Evolutionary conservation across 1,284 basidiomycete species (phyloP), one percentile per base, ranked within the genome.

Genomic region (Trichosporon coremiiforme): DNA sequence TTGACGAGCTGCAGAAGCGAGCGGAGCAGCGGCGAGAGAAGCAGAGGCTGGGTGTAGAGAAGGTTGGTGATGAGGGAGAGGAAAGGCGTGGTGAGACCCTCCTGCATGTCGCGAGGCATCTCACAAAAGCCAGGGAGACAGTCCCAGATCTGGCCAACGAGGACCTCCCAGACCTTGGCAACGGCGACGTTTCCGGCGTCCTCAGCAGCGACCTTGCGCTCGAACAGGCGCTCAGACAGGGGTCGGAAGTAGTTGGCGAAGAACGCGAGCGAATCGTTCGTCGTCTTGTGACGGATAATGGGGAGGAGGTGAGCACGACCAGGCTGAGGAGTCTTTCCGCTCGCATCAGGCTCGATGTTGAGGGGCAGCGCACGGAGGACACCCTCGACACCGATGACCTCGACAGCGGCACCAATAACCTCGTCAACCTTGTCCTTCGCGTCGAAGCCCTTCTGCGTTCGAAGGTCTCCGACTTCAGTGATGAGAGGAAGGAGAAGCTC

Each of bases 161-260:
- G 87, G 10, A 96, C 94, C 76, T 89, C 91, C 91, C 93, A 98
- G 63, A 98, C 90, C 84, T 98, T 98, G 20, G 91, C 92, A 83
- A 98, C 95, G 6, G 93, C 89, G 64, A 86, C 86, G 63, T 90
- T 88, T 13, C 88, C 89, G 64, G 89, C 90, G 4, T 86, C 84
- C 72, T 92, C 90, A 0, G 92, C 91, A 6, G 87, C 88, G 45
- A 82, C 89, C 82, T 95, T 91, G 65, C 93, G 85, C 76, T 93
- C 89, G 79, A 98, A 99, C 87, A 99, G 90, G 50, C 90, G 88
- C 82, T 98, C 95, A 53, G 94, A 97, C 45, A 99, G 85, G 15
- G 97, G 95, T 8, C 99, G 91, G 75, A 99, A 96, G 82, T 93
- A 92, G 2, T 88, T 87, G 17, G 94, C 87, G 79, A 99, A 99